Conservation (phyloP, 805 yeast genomes). For the Nakazawaea wyomingensis region DNA sequence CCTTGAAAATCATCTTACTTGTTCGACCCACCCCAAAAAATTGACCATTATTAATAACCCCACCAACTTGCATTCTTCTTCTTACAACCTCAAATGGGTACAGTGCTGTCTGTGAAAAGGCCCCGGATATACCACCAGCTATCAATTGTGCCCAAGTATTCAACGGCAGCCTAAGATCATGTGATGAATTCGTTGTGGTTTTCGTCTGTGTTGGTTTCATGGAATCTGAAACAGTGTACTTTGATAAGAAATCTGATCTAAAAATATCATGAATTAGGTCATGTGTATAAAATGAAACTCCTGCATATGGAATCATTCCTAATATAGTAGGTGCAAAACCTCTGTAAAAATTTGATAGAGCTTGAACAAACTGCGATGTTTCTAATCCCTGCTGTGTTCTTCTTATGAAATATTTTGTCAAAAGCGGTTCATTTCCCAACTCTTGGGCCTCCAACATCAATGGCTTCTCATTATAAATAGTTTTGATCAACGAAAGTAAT, state of each 20-base stretch:
- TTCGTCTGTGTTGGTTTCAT: conserved; percentile 13
- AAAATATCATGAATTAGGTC: conserved; percentile 85
- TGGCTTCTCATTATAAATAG: conserved; percentile 29
- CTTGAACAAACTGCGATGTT: conserved; percentile 30
- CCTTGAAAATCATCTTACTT: conserved; percentile 55
- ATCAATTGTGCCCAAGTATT: conserved; percentile 86
- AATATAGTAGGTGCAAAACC: conserved; percentile 92
- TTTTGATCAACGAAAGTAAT: conserved; percentile 23
- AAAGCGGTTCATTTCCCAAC: conserved; percentile 24
- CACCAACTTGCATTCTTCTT: conserved; percentile 94
- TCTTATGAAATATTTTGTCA: conserved; percentile 21
- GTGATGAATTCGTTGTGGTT: conserved; percentile 28
- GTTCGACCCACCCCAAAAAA: conserved; percentile 50
- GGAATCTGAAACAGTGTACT: conserved; percentile 38
- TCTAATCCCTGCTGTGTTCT: conserved; percentile 28
- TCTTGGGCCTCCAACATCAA: conserved; percentile 25
- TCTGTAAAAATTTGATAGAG: conserved; percentile 73
- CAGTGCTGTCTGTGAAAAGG: conserved; percentile 92
- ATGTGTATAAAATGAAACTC: conserved; percentile 93
- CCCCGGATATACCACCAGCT: conserved; percentile 96
- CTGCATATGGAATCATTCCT: conserved; percentile 98
- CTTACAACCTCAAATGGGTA: conserved; percentile 95
- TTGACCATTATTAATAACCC: conserved; percentile 51
- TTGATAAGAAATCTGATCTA: conserved; percentile 51
- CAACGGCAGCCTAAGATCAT: conserved; percentile 57